Conservation (phyloP, 352 stramenopile species). For the Phytophthora agathidicida region DNA sequence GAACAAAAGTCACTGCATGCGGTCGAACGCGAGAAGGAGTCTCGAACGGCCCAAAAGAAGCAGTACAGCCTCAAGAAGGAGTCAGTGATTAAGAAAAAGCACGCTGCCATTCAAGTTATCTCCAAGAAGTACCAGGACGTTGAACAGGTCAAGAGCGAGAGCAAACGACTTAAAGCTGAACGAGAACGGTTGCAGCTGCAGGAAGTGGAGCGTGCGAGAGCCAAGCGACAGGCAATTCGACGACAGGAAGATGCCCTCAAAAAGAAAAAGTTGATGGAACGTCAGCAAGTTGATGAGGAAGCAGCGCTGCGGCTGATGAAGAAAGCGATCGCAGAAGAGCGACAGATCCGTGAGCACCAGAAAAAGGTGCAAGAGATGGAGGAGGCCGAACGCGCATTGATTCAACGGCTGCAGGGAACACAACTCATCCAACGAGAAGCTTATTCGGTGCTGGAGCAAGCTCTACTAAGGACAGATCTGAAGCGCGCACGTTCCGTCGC, state of each 20-base stretch:
- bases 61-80: constrained; percentile 72
- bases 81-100: constrained; percentile 78
- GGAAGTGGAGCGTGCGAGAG: constrained; percentile 58
- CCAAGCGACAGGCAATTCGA: constrained; percentile 61
- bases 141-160: constrained; percentile 75
- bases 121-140: constrained; percentile 83
- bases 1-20: constrained; percentile 52
- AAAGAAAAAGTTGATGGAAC: constrained; percentile 50
- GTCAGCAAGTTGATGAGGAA: constrained; percentile 54
- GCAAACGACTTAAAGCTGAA: constrained; percentile 64
- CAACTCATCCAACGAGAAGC: constrained; percentile 77
- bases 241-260: constrained; percentile 65
- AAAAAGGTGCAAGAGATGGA: constrained; percentile 71
- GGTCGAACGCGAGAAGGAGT: constrained; percentile 48
- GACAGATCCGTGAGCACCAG: constrained; percentile 59
- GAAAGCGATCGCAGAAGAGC: constrained; percentile 69
- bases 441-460: constrained; percentile 74
- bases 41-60: constrained; percentile 56
- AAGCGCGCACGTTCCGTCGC: constrained; percentile 36
- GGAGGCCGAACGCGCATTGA: constrained; percentile 61
- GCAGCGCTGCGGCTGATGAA: constrained; percentile 60
- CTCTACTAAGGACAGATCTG: constrained; percentile 51
- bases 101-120: constrained; percentile 74
- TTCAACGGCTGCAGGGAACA: constrained; percentile 71
- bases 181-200: constrained; percentile 57